Conservation (phyloP, 768 basidiomycete genomes). For the Lyophyllum semitale region DNA sequence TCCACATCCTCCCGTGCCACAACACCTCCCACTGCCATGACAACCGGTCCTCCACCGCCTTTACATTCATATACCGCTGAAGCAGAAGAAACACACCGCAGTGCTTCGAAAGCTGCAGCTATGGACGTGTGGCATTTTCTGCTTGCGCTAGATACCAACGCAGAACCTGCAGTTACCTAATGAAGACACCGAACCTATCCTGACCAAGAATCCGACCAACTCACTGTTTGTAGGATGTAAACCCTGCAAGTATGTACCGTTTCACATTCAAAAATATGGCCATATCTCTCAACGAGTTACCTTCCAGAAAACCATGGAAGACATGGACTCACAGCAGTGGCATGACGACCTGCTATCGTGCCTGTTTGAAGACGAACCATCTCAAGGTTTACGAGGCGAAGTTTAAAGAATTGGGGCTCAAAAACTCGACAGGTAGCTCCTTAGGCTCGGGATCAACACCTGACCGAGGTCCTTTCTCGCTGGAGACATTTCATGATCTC, state of each 20-base stretch:
- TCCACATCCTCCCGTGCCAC: background rate
- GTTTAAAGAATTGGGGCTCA: background rate
- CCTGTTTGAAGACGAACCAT: background rate
- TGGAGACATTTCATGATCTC: constrained; percentile 23
- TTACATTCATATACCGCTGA: background rate
- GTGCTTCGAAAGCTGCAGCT: background rate
- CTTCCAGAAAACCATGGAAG: constrained; percentile 13
- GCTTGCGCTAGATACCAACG: background rate
- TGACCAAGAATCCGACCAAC: background rate
- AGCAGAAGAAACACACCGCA: background rate
- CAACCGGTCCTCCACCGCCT: background rate
- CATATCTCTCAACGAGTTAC: background rate
- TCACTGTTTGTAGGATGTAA: constrained; percentile 9
- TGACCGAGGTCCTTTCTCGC: constrained; percentile 12
- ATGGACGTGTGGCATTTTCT: constrained; percentile 10
- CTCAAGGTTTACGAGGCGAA: background rate
- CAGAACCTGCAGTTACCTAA: background rate
- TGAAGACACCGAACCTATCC: background rate
- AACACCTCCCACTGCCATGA: background rate
- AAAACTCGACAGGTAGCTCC: background rate
- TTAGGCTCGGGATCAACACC: background rate
- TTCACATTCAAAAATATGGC: background rate
- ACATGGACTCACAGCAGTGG: constrained; percentile 10
- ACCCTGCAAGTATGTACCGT: constrained; percentile 5
- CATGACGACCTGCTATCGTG: constrained; percentile 5